Evolutionary conservation across 495 filamentous ascomycete genomes (phyloP).

Genomic region (Annulohypoxylon maeteangense): DNA sequence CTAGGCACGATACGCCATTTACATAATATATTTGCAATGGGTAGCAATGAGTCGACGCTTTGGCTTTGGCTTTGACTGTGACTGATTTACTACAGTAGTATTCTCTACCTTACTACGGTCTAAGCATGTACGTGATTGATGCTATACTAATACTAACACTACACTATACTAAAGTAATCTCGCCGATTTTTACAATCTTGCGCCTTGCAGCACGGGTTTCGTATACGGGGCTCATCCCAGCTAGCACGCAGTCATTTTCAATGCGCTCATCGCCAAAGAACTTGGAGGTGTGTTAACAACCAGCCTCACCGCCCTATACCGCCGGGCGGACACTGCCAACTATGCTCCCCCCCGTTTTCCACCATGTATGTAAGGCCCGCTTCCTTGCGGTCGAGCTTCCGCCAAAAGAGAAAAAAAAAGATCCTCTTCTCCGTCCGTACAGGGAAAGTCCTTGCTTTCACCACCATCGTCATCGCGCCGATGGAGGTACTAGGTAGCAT

Average conservation of each 20-base stretch:
- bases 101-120: not conserved
- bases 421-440: slow-evolving; percentile 20
- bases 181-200: not conserved
- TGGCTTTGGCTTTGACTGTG: not conserved
- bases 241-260: not conserved
- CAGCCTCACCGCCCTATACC: slow-evolving; percentile 39
- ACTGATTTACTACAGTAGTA: not conserved
- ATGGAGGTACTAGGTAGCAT: not conserved
- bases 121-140: not conserved
- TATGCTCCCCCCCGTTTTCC: slow-evolving; percentile 16
- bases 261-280: slow-evolving; percentile 5
- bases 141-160: slow-evolving; percentile 1
- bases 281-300: slow-evolving; percentile 16
- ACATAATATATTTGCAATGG: not conserved
- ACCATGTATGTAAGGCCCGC: slow-evolving; percentile 19
- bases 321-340: slow-evolving; percentile 11
- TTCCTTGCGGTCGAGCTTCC: slow-evolving; percentile 22
- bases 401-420: slow-evolving; percentile 12
- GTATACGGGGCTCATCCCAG: not conserved
- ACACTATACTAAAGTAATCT: slow-evolving; percentile 6
- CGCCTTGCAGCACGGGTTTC: not conserved
- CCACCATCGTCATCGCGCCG: not conserved
- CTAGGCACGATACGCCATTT: not conserved
- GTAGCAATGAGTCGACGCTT: not conserved
- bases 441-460: slow-evolving; percentile 19